Conservation (phyloP, 179 eudicot genomes). For the Carnegiea gigantea region DNA sequence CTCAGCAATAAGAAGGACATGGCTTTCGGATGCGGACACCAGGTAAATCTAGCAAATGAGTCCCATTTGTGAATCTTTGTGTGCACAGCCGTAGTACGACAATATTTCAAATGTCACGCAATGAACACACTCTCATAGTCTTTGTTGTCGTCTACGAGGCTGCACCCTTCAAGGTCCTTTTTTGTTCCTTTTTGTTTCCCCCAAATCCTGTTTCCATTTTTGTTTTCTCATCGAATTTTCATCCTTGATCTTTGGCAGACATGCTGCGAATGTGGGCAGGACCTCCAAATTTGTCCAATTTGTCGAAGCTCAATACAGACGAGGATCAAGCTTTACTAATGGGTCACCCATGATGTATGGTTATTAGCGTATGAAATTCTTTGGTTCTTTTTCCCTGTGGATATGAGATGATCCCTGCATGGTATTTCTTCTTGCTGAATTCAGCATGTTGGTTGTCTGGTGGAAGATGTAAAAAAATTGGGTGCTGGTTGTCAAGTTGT, state of each 20-base stretch:
- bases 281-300: constrained; percentile 35
- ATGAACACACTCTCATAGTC: not conserved
- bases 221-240: not conserved
- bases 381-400: constrained; percentile 14
- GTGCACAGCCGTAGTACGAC: no score
- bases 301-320: constrained; percentile 43
- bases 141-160: no score
- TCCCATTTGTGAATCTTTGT: not conserved
- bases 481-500: not conserved
- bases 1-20: constrained; percentile 36
- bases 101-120: no score
- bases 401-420: not conserved
- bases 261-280: constrained; percentile 41
- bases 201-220: not conserved
- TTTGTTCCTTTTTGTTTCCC: no score
- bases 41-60: constrained; percentile 26
- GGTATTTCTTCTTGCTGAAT: not conserved
- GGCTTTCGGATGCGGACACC: constrained; percentile 55
- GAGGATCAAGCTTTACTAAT: constrained; percentile 41
- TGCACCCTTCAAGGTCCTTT: not conserved
- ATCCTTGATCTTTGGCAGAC: constrained; percentile 26
- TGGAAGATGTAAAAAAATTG: not conserved
- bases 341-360: not conserved
- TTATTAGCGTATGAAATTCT: constrained; percentile 7
- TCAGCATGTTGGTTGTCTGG: not conserved